A percentile compares a stretch with the other conserved stretches of the same genome.
Conservation (phyloP, 352 stramenopile species). For the Phytopythium oedochilum region DNA sequence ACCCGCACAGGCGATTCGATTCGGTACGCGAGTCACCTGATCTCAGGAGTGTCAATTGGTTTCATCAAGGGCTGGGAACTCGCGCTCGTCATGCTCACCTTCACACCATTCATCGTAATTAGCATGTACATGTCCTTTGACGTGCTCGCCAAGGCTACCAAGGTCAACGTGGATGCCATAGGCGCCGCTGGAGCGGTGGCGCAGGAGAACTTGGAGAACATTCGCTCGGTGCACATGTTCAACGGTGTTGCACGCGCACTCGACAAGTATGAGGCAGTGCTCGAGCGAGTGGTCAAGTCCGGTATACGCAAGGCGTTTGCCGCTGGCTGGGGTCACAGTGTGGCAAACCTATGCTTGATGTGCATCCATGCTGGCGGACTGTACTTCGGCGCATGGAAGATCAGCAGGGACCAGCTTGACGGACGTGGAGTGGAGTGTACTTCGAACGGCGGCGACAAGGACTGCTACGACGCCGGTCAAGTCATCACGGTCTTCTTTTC, state of each 20-base stretch:
- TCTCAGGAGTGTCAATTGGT: slow-evolving; percentile 34
- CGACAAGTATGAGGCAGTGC: slow-evolving; percentile 19
- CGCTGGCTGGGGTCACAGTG: slow-evolving; percentile 26
- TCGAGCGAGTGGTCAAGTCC: slow-evolving; percentile 24
- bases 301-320: slow-evolving; percentile 37
- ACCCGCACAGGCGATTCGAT: slow-evolving; percentile 34
- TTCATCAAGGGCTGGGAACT: slow-evolving; percentile 37
- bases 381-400: slow-evolving; percentile 30
- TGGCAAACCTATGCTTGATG: slow-evolving; percentile 25
- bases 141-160: slow-evolving; percentile 12
- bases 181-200: slow-evolving; percentile 35
- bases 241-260: slow-evolving; percentile 30
- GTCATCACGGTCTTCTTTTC: slow-evolving; percentile 49
- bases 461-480: slow-evolving; percentile 35
- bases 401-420: slow-evolving; percentile 26
- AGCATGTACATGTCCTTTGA: slow-evolving; percentile 13
- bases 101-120: slow-evolving; percentile 26
- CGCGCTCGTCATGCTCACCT: slow-evolving; percentile 29
- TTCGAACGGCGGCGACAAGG: slow-evolving; percentile 17
- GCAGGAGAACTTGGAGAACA: slow-evolving; percentile 34
- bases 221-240: slow-evolving; percentile 34
- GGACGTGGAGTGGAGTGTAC: slow-evolving; percentile 10
- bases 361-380: slow-evolving; percentile 33
- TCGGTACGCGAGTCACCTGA: slow-evolving; percentile 24
- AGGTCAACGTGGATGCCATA: slow-evolving; percentile 28